Percentiles rank a stretch among this genome's conserved stretches.
phyloP scores from a whole-genome alignment of 2,329 filamentous ascomycete species.

The Ophiocordyceps camponoti-leonardi region DNA sequence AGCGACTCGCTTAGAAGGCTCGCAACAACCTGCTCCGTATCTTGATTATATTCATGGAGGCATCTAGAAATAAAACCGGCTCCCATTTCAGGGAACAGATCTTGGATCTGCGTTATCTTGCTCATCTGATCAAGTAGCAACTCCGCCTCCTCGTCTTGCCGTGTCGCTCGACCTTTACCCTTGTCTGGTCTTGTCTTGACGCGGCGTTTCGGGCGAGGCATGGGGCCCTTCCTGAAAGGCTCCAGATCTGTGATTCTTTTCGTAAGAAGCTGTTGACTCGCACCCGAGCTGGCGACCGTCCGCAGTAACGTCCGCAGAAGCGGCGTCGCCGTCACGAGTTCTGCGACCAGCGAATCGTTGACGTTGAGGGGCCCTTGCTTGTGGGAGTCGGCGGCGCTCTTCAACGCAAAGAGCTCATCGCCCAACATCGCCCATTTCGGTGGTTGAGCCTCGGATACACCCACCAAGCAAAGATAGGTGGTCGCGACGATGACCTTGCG shows the following conservation, averaged over 20 bases:
- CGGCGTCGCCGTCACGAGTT: conserved; percentile 67
- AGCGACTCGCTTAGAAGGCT: conserved; percentile 67
- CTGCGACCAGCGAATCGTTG: conserved; percentile 62
- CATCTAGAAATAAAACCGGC: conserved; percentile 66
- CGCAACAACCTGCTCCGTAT: conserved; percentile 63
- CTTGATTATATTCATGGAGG: conserved; percentile 61
- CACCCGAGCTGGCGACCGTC: conserved; percentile 27
- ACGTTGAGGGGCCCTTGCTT: conserved; percentile 34
- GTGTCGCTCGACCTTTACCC: conserved; percentile 36
- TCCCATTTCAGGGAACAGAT: conserved; percentile 78
- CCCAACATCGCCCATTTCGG: conserved; percentile 60
- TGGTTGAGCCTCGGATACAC: conserved; percentile 47
- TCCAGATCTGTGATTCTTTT: conserved; percentile 44
- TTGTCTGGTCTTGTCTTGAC: conserved; percentile 43
- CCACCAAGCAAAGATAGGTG: conserved; percentile 56
- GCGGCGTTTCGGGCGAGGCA: conserved; percentile 31
- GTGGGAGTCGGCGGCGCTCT: conserved; percentile 50
- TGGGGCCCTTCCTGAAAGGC: conserved; percentile 38
- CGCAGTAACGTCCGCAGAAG: conserved; percentile 46
- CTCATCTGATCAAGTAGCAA: conserved; percentile 71
- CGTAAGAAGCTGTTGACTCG: conserved; percentile 35
- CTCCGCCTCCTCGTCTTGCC: conserved; percentile 21
- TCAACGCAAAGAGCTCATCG: conserved; percentile 72
- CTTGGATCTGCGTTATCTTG: conserved; percentile 77
- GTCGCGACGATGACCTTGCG: conserved; percentile 54